Evolutionary conservation across 129 eudicot genomes (phyloP).

Genomic region (Dittrichia graveolens): DNA sequence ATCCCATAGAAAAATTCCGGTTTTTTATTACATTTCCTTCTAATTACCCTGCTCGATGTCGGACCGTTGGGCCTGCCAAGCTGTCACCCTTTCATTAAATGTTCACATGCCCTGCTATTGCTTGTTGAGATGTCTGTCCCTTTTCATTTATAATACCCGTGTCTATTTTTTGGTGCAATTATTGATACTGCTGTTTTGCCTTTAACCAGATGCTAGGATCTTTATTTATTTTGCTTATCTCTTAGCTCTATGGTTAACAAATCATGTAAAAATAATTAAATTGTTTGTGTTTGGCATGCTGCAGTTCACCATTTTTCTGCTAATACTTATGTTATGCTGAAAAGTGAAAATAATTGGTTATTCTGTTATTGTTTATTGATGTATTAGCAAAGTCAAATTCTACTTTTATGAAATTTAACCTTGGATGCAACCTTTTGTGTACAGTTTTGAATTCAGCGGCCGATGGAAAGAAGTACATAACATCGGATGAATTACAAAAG

Average conservation of each 20-base stretch:
- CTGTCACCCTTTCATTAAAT: slow-evolving; percentile 7
- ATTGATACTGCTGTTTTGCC: slow-evolving; percentile 16
- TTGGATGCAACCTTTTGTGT: background rate
- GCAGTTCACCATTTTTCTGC: background rate
- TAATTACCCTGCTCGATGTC: background rate
- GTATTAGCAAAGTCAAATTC: background rate
- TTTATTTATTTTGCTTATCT: slow-evolving; percentile 1
- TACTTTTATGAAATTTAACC: background rate
- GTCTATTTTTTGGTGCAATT: slow-evolving; percentile 22
- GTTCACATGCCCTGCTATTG: slow-evolving; percentile 11
- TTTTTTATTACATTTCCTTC: background rate
- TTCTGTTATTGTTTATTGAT: background rate
- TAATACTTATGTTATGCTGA: background rate
- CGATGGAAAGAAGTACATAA: slow-evolving; percentile 39
- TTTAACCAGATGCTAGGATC: slow-evolving; percentile 2
- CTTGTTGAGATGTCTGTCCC: slow-evolving; percentile 31
- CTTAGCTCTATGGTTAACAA: slow-evolving; percentile 8
- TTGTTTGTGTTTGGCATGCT: background rate
- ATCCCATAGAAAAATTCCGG: background rate
- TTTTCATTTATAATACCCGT: slow-evolving; percentile 24
- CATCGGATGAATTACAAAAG: slow-evolving; percentile 37
- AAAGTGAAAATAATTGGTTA: background rate
- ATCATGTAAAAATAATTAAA: background rate
- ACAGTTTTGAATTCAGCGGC: slow-evolving; percentile 29
- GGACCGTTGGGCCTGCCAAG: slow-evolving; percentile 15